These are phyloP conservation scores for Talaromyces trachyspermus DNA, from an alignment of 495 filamentous ascomycete species.

Conservation along the genomic window DNA sequence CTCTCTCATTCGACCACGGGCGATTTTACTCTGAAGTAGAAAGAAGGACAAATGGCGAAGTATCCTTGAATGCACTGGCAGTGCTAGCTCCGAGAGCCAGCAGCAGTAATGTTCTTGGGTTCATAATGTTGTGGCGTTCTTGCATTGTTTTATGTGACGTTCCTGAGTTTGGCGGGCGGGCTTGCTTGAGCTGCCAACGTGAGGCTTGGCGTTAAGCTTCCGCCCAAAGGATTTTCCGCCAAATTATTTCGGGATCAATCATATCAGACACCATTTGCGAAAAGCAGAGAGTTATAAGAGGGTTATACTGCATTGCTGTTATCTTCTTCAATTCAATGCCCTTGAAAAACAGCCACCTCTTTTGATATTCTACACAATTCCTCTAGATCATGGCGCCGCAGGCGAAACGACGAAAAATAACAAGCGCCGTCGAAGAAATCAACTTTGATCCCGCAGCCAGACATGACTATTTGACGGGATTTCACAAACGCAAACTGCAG, in stretches of 20 bases:
- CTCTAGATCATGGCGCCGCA: slow-evolving; percentile 39
- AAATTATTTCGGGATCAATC: slow-evolving; percentile 3
- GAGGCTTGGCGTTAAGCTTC: slow-evolving; percentile 7
- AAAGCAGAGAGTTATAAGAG: too few relatives aligned
- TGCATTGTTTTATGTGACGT: slow-evolving; percentile 5
- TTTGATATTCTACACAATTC: background rate
- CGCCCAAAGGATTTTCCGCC: slow-evolving; percentile 8
- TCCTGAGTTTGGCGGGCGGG: background rate
- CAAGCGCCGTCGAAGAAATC: slow-evolving; percentile 64
- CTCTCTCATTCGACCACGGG: background rate
- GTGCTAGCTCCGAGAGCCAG: slow-evolving; percentile 54
- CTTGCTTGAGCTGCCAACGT: background rate
- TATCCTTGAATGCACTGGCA: slow-evolving; percentile 68
- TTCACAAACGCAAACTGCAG: slow-evolving; percentile 88
- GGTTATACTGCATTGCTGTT: too few relatives aligned
- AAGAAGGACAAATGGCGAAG: slow-evolving; percentile 80
- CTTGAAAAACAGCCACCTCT: too few relatives aligned
- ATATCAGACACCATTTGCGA: background rate
- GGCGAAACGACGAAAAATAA: slow-evolving; percentile 57
- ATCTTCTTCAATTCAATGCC: too few relatives aligned
- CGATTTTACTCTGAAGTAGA: slow-evolving; percentile 66
- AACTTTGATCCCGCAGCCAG: slow-evolving; percentile 72
- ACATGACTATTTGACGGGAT: slow-evolving; percentile 83
- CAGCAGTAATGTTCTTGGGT: slow-evolving; percentile 50
- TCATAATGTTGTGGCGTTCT: slow-evolving; percentile 36